Conservation (phyloP, 768 basidiomycete species). For the Auricularia sp. region DNA sequence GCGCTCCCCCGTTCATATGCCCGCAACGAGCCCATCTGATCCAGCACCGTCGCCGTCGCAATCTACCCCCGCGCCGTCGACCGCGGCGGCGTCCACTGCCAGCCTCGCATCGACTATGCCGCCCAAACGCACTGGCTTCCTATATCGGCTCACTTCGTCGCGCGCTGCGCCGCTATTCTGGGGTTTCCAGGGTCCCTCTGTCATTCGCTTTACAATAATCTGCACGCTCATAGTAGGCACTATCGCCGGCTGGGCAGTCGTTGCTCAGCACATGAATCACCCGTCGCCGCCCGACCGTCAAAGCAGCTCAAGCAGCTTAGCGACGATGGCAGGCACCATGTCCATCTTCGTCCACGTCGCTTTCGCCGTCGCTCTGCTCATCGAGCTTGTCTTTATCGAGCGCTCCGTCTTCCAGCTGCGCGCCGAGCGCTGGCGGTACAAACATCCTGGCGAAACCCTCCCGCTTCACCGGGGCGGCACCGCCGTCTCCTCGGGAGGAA, state of each 20-base stretch:
- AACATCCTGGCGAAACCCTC: conserved; percentile 47
- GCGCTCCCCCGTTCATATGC: no score
- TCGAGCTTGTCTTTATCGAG: conserved; percentile 53
- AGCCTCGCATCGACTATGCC: neutral
- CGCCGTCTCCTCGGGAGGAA: conserved; percentile 16
- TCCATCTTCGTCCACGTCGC: conserved; percentile 53
- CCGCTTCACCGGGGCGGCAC: conserved; percentile 11
- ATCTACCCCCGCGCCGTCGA: conserved; percentile 24
- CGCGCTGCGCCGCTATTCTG: conserved; percentile 7
- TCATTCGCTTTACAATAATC: conserved; percentile 12
- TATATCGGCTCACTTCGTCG: neutral
- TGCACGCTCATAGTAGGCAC: conserved; percentile 31
- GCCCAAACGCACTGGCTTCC: conserved; percentile 1
- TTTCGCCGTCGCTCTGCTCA: conserved; percentile 43
- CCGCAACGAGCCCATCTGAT: conserved; percentile 25
- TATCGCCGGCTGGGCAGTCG: conserved; percentile 47
- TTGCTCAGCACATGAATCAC: conserved; percentile 18
- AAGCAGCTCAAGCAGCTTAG: conserved; percentile 4
- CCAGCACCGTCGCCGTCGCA: conserved; percentile 35
- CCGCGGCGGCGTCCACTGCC: neutral
- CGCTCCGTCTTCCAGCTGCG: conserved; percentile 55
- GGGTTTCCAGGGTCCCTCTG: conserved; percentile 11
- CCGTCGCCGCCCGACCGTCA: neutral
- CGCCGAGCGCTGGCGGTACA: conserved; percentile 49
- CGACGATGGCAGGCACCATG: conserved; percentile 21